A percentile compares a stretch with the other conserved stretches of the same genome.
Conservation (phyloP, 495 filamentous ascomycete species). For the Aspergillus heteromorphus region DNA sequence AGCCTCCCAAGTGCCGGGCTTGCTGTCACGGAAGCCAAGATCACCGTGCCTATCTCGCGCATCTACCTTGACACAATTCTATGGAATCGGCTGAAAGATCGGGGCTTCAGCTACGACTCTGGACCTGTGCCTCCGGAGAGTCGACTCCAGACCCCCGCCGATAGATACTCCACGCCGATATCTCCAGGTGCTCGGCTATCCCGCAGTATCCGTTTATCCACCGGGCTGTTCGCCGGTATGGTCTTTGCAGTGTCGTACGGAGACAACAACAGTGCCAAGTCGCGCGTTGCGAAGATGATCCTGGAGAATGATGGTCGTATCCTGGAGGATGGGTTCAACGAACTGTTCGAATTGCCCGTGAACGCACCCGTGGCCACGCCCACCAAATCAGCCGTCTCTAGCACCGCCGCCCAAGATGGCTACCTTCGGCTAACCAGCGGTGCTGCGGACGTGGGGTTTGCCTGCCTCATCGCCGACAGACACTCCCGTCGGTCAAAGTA, state of each 20-base stretch:
- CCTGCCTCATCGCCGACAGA: conserved; percentile 76
- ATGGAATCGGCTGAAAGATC: conserved; percentile 47
- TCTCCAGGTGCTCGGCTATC: conserved; percentile 39
- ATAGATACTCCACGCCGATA: conserved; percentile 35
- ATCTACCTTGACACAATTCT: conserved; percentile 48
- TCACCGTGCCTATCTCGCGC: conserved; percentile 39
- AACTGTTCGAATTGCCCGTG: conserved; percentile 62
- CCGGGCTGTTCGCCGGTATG: conserved; percentile 65
- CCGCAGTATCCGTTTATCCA: conserved; percentile 28
- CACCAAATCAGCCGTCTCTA: conserved; percentile 16
- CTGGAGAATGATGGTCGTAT: conserved; percentile 64
- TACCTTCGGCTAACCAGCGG: conserved; percentile 43
- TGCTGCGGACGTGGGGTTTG: conserved; percentile 62
- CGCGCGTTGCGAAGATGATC: conserved; percentile 46
- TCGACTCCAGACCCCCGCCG: conserved; percentile 35
- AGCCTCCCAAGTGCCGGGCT: conserved; percentile 34
- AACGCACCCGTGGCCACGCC: conserved; percentile 27
- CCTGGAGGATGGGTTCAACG: conserved; percentile 72
- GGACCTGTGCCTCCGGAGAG: conserved; percentile 17
- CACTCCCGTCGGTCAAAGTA: conserved; percentile 90
- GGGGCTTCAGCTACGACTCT: conserved; percentile 28
- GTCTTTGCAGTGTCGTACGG: conserved; percentile 74
- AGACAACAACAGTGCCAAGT: conserved; percentile 48
- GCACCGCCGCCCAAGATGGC: conserved; percentile 11
- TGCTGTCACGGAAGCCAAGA: conserved; percentile 24